Base-by-base conservation (phyloP, 1,284 basidiomycete species). In the Ganoderma boninense region DNA sequence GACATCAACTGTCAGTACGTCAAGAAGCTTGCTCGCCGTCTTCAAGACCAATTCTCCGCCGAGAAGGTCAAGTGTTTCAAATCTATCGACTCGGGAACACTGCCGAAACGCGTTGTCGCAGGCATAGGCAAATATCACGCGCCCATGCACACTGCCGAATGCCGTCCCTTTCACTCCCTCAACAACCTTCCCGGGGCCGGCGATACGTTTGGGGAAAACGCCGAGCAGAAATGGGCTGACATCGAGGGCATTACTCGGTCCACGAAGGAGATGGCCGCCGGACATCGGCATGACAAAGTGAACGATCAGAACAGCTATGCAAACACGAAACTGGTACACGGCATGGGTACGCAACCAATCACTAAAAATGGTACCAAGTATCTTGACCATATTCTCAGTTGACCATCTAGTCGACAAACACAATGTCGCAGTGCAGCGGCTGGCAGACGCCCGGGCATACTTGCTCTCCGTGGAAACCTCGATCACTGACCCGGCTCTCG, bases 101-200 rank as follows among this genome's bases (percentile, higher is more conserved):
- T 72, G 1, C 71, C 66, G n/a, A 38, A 40, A n/a, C 20, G 4
- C 2, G 42, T 65, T 38, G 23, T 68, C 11, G 61, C 46, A 5
- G 52, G 49, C 0, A 66, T 78, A 5, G 77, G 74, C 16, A 77
- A 75, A 59, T 77, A 75, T 52, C 77, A 78, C 60, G 64, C 70
- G 2, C 66, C 67, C 4, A 75, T 68, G 16, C 77, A 78, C 61
- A 70, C n/a, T 16, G 20, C 42, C 18, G 35, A 57, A 13, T 78
- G 77, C 60, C 71, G 70, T 4, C 67, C 61, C 10, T 66, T 49
- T n/a, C 74, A 63, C 62, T 78, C 76, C 4, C 70, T 75, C n/a
- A 68, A 77, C 60, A n/a, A 40, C 14, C 59, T 61, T 0, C 59
- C 59, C 1, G 59, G 59, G n/a, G 20, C 38, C 2, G 38, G 35